A percentile compares a stretch with the other conserved stretches of the same genome.
phyloP scores from a whole-genome alignment of 352 stramenopile genomes.

The Globisporangium canariense region DNA sequence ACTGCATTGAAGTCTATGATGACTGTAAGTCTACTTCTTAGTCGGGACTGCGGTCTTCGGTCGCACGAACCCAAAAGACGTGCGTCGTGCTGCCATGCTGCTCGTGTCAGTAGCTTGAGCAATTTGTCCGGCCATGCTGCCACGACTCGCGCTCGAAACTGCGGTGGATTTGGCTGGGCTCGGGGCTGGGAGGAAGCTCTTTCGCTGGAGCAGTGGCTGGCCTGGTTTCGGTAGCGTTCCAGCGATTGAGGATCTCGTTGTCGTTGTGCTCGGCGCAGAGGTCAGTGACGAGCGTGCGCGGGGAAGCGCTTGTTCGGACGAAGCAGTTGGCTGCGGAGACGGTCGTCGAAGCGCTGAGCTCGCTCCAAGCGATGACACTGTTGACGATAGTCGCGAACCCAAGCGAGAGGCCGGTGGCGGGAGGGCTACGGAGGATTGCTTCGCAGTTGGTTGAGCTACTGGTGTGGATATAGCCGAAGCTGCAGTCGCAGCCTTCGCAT shows the following conservation, averaged over 20 bases:
- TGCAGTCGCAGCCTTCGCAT: conserved; percentile 8
- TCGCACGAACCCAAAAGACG: conserved; percentile 35
- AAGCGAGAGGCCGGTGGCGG: conserved; percentile 15
- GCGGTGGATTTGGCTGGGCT: conserved; percentile 12
- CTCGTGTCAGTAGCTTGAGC: conserved; percentile 11
- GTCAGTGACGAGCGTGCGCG: conserved; percentile 9
- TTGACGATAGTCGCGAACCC: conserved; percentile 7
- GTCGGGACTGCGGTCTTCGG: conserved; percentile 14
- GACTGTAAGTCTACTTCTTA: conserved; percentile 17
- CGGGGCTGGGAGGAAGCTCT: conserved; percentile 23
- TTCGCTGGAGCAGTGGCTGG: conserved; percentile 20
- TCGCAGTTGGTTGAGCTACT: neutral
- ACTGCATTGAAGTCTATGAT: neutral
- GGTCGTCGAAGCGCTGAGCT: conserved; percentile 14
- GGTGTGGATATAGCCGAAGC: neutral
- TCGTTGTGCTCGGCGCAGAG: conserved; percentile 4
- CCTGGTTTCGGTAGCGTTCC: conserved; percentile 1
- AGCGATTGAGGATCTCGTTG: conserved; percentile 2
- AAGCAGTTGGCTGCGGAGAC: neutral
- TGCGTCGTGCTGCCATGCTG: conserved; percentile 18
- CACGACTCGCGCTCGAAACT: neutral
- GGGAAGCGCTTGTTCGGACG: neutral
- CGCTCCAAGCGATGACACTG: conserved; percentile 1
- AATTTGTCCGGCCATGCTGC: conserved; percentile 18
- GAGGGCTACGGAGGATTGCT: neutral